Percentiles rank a stretch among this genome's conserved stretches.
phyloP scores from a whole-genome alignment of 139 green algal genomes.

The Nannochloris sp. region DNA sequence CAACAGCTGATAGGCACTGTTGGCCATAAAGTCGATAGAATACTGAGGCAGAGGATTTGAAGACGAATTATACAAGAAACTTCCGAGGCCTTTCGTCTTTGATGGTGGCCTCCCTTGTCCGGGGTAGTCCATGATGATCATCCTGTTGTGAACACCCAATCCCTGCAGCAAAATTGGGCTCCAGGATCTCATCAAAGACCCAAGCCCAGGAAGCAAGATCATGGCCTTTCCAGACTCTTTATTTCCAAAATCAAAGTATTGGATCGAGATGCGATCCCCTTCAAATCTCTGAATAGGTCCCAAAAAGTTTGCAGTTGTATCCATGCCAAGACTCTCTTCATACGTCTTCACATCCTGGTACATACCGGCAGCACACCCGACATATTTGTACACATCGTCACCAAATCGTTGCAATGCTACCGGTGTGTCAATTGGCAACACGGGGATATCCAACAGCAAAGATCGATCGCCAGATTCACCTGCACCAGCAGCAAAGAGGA shows the following conservation, averaged over 20 bases:
- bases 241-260: background rate
- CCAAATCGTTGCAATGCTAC: background rate
- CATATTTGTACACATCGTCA: background rate
- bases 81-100: no score
- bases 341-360: background rate
- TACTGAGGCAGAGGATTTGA: background rate
- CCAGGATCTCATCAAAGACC: background rate
- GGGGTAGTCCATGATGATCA: background rate
- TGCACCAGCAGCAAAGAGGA: no score
- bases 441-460: background rate
- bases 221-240: background rate
- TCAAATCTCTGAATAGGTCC: background rate
- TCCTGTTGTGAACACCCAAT: background rate
- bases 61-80: background rate
- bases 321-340: conserved; percentile 1
- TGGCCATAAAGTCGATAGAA: conserved; percentile 2
- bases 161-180: background rate
- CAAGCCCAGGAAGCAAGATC: background rate
- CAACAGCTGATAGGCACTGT: background rate
- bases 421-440: background rate
- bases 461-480: background rate
- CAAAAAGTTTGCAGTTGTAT: conserved; percentile 1
- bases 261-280: background rate
- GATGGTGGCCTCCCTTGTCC: background rate
- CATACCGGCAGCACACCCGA: background rate